These are phyloP conservation scores for Camelina sativa DNA, from an alignment of 345 rosid genomes.

Conservation along the genomic window DNA sequence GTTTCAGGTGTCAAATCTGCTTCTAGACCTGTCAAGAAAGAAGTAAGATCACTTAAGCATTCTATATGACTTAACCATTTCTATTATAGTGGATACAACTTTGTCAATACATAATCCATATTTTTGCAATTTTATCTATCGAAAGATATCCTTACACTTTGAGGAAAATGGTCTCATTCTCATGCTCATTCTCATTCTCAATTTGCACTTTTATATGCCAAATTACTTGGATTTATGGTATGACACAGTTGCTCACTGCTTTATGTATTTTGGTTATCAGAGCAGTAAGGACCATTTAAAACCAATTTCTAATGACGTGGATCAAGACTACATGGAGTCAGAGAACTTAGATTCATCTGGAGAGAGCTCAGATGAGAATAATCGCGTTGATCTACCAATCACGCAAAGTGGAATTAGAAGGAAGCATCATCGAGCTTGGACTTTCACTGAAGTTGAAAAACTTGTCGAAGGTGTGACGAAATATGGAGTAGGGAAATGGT, in stretches of 20 bases:
- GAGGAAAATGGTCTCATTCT: neutral
- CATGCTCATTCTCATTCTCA: neutral
- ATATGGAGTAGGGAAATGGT: conserved; percentile 95
- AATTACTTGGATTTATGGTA: conserved; percentile 15
- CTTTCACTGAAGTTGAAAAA: conserved; percentile 80
- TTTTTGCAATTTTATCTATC: neutral
- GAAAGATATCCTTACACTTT: neutral
- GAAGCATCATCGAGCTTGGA: conserved; percentile 97
- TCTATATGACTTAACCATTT: conserved; percentile 9
- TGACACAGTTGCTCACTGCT: conserved; percentile 20
- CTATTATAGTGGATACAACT: neutral
- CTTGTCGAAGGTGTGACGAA: conserved; percentile 87
- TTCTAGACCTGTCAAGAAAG: conserved; percentile 51
- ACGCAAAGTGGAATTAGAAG: conserved; percentile 68
- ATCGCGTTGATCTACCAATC: conserved; percentile 49
- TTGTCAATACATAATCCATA: neutral
- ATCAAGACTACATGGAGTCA: conserved; percentile 43
- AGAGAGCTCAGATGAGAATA: conserved; percentile 56
- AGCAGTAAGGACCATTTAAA: conserved; percentile 39
- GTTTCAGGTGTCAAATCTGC: conserved; percentile 48
- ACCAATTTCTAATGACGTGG: conserved; percentile 41
- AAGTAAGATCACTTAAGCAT: conserved; percentile 42
- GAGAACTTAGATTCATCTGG: conserved; percentile 54
- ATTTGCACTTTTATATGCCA: too few species aligned
- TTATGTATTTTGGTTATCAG: conserved; percentile 44